Evolutionary conservation across 208 protist genomes (phyloP).

Genomic region (Herpetomonas samuelpessoai): DNA sequence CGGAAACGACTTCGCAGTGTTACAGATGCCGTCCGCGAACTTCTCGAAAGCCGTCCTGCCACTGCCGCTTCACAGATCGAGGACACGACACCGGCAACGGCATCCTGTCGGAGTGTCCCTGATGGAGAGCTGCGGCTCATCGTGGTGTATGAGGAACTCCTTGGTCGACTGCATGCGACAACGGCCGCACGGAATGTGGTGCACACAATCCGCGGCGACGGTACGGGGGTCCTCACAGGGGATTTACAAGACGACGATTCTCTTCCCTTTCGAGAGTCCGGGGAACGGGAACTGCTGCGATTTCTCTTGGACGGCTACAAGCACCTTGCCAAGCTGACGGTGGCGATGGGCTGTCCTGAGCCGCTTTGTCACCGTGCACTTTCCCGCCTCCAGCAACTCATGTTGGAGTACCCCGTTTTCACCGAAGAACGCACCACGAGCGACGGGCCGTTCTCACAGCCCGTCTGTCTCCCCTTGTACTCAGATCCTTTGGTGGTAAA

Average conservation of each 20-base stretch:
- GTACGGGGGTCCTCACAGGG: neutral
- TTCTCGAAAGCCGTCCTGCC: too few relatives aligned
- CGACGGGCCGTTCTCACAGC: neutral
- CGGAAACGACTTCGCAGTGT: constrained; percentile 3
- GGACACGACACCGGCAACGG: too few relatives aligned
- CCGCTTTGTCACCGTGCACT: neutral
- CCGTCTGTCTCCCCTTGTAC: neutral
- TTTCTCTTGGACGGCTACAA: neutral
- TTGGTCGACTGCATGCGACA: too few relatives aligned
- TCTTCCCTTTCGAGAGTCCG: too few relatives aligned
- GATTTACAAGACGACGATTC: constrained; percentile 1
- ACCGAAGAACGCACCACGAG: neutral
- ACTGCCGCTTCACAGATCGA: too few relatives aligned
- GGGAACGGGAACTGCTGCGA: neutral
- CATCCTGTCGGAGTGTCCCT: too few relatives aligned
- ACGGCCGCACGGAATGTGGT: too few relatives aligned
- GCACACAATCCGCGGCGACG: neutral
- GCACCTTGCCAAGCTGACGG: neutral
- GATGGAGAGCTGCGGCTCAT: too few relatives aligned
- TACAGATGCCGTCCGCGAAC: neutral
- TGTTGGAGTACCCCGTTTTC: neutral
- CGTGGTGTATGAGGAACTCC: too few relatives aligned
- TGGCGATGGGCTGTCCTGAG: too few relatives aligned
- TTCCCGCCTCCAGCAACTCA: constrained; percentile 3
- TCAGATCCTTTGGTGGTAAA: neutral